Evolutionary conservation across 2,329 filamentous ascomycete genomes (phyloP).

Genomic region (Tolypocladium inflatum): DNA sequence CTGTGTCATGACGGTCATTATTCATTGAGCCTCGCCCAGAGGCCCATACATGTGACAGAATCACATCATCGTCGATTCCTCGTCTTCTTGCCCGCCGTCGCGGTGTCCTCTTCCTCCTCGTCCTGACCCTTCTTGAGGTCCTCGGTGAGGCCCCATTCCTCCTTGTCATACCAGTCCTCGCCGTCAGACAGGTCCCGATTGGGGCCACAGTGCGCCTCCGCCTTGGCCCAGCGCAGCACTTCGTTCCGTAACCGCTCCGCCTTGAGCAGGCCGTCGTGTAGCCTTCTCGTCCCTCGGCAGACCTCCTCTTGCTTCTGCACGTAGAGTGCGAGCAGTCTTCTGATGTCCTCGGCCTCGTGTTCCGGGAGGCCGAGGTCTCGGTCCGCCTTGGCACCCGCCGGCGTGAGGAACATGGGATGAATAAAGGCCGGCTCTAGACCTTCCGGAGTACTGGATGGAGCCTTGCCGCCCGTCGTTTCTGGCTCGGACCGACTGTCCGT

Average conservation of each 20-base stretch:
- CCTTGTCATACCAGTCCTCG: conserved; percentile 81
- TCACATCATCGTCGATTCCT: conserved; percentile 36
- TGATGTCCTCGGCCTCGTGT: conserved; percentile 68
- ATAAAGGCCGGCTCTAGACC: conserved; percentile 41
- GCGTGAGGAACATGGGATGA: conserved; percentile 66
- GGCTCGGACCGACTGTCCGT: conserved; percentile 24
- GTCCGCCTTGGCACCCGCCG: conserved; percentile 52
- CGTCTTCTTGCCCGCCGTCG: conserved; percentile 51
- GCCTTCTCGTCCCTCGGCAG: conserved; percentile 56
- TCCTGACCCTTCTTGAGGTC: conserved; percentile 75
- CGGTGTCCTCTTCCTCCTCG: conserved; percentile 68
- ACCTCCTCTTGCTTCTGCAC: conserved; percentile 84
- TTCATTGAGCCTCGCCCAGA: background rate
- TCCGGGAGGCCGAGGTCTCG: conserved; percentile 63
- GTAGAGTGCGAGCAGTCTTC: conserved; percentile 63
- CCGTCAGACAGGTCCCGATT: conserved; percentile 74
- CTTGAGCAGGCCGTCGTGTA: conserved; percentile 62
- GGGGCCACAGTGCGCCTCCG: conserved; percentile 60
- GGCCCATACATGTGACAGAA: background rate
- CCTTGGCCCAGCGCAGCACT: conserved; percentile 67
- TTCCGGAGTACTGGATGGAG: conserved; percentile 6
- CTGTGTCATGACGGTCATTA: background rate
- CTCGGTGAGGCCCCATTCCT: conserved; percentile 67
- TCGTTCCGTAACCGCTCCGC: conserved; percentile 63
- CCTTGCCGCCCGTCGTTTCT: background rate